phyloP scores from a whole-genome alignment of 768 basidiomycete genomes.

The Pleurotus eryngii region DNA sequence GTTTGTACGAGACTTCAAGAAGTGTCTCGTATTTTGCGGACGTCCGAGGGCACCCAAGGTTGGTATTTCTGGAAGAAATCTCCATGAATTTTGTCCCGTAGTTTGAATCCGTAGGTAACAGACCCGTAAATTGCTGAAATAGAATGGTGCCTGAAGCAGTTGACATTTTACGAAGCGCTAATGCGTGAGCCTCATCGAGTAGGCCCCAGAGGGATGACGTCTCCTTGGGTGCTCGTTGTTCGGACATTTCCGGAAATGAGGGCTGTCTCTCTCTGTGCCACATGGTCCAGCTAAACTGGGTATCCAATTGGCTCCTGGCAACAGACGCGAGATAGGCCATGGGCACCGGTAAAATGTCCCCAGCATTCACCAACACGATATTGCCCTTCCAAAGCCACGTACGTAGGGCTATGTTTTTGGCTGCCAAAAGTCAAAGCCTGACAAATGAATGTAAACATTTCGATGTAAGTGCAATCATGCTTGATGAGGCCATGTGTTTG shows the following conservation, averaged over 20 bases:
- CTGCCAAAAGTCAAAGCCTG: background rate
- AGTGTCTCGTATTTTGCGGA: background rate
- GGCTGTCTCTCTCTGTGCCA: too few relatives aligned
- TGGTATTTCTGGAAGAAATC: constrained; percentile 2
- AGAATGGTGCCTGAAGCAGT: background rate
- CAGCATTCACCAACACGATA: constrained; percentile 10
- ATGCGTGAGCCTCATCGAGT: background rate
- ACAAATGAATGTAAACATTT: background rate
- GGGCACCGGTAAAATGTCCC: constrained; percentile 7
- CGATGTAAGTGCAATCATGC: background rate
- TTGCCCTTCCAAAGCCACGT: constrained; percentile 4
- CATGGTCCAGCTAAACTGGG: constrained; percentile 2
- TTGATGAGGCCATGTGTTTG: background rate
- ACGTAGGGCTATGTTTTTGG: constrained; percentile 1
- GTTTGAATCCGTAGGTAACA: background rate
- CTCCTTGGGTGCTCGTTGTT: background rate
- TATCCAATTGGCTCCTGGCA: constrained; percentile 4
- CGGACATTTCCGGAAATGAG: background rate
- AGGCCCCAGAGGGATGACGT: constrained; percentile 5
- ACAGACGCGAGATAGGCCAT: constrained; percentile 7
- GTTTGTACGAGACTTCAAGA: background rate
- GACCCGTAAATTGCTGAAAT: background rate
- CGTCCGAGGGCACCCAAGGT: background rate
- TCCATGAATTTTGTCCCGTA: background rate
- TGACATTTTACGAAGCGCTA: background rate